phyloP scores from a whole-genome alignment of 495 filamentous ascomycete species.

The Trichodelitschia bisporula region DNA sequence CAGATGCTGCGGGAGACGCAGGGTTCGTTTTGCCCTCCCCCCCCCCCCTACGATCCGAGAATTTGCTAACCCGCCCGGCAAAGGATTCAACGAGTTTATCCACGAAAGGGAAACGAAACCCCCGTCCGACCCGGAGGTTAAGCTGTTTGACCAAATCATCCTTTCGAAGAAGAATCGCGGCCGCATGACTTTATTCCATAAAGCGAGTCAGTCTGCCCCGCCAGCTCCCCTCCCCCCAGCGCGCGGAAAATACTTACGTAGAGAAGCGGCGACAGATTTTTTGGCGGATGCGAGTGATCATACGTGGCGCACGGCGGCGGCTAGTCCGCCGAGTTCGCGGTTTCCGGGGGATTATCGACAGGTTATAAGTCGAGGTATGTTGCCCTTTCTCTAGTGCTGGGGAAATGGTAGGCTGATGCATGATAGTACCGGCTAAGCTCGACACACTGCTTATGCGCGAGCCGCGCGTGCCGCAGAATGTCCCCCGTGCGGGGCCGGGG shows the following conservation, averaged over 20 bases:
- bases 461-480: conserved; percentile 19
- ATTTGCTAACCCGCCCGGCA: conserved; percentile 1
- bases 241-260: conserved; percentile 14
- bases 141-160: conserved; percentile 89
- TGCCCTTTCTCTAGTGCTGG: conserved; percentile 3
- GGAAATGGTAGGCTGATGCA: neutral
- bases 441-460: conserved; percentile 77
- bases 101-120: conserved; percentile 58
- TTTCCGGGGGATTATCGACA: conserved; percentile 43
- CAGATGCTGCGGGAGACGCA: conserved; percentile 77
- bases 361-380: conserved; percentile 31
- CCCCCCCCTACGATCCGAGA: neutral
- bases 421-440: conserved; percentile 49
- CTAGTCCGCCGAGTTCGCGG: conserved; percentile 47
- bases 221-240: too few species aligned
- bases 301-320: conserved; percentile 72
- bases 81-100: conserved; percentile 91
- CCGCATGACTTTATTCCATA: conserved; percentile 19
- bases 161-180: conserved; percentile 83
- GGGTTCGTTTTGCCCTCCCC: conserved; percentile 26
- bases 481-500: too few species aligned
- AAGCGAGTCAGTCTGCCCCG: conserved; percentile 9
- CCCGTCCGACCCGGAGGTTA: conserved; percentile 40
- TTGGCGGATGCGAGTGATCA: conserved; percentile 73
- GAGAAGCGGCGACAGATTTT: conserved; percentile 35